A percentile compares a stretch with the other conserved stretches of the same genome.
Evolutionary conservation across 1,139 yeast genomes (phyloP).

Genomic region (Geotrichum carabidarum): DNA sequence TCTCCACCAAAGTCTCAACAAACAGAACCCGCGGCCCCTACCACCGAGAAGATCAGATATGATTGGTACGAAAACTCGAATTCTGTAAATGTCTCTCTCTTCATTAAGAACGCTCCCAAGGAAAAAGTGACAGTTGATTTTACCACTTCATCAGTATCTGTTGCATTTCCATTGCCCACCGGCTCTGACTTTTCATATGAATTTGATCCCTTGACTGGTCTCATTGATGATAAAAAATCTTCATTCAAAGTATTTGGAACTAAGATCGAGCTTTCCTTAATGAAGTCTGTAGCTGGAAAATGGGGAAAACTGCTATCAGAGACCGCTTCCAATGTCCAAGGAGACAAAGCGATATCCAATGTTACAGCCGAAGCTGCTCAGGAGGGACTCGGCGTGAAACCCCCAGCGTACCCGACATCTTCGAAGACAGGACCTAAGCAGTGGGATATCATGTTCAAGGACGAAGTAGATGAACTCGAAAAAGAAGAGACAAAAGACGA

Average conservation of each 20-base stretch:
- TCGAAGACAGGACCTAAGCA: slow-evolving; percentile 51
- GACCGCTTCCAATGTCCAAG: slow-evolving; percentile 17
- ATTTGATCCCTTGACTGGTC: slow-evolving; percentile 48
- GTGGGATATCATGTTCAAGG: slow-evolving; percentile 63
- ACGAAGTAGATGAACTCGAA: slow-evolving; percentile 47
- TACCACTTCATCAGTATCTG: slow-evolving; percentile 33
- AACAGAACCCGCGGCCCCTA: slow-evolving; percentile 9
- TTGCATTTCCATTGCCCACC: slow-evolving; percentile 22
- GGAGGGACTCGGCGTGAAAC: slow-evolving; percentile 10
- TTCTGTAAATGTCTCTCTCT: slow-evolving; percentile 62
- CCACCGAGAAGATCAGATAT: slow-evolving; percentile 46
- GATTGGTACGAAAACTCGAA: slow-evolving; percentile 76
- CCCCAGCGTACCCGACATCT: slow-evolving; percentile 52
- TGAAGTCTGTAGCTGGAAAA: slow-evolving; percentile 33
- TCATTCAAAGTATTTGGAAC: slow-evolving; percentile 57
- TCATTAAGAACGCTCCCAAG: slow-evolving; percentile 58
- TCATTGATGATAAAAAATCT: slow-evolving; percentile 47
- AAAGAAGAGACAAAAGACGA: slow-evolving; percentile 41
- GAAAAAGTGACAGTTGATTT: slow-evolving; percentile 43
- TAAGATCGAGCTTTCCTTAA: slow-evolving; percentile 62
- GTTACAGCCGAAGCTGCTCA: slow-evolving; percentile 16
- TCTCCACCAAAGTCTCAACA: slow-evolving; percentile 4
- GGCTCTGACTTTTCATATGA: slow-evolving; percentile 23
- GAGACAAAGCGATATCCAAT: slow-evolving; percentile 20
- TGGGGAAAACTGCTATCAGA: slow-evolving; percentile 41